Evolutionary conservation across 1,284 basidiomycete genomes (phyloP).

Genomic region (Leucoagaricus sp.): DNA sequence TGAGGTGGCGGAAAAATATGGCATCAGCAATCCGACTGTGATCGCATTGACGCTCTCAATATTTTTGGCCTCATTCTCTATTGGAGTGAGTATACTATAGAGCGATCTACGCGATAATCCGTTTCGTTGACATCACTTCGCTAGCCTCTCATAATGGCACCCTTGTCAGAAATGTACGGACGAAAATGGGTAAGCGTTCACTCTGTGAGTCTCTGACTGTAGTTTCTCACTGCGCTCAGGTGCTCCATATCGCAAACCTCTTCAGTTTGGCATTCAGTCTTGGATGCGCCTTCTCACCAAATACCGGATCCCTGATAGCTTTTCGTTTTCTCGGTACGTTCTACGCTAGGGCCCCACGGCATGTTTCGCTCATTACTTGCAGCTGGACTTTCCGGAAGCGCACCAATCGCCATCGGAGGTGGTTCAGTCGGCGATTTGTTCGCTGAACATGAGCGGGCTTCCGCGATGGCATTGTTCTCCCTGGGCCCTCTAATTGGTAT

Average conservation of each 20-base stretch:
- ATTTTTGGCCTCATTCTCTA: conserved; percentile 75
- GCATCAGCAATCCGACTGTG: conserved; percentile 60
- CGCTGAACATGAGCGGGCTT: conserved; percentile 58
- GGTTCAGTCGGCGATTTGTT: conserved; percentile 66
- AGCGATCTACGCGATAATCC: not conserved
- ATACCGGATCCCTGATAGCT: conserved; percentile 54
- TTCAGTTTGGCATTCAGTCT: conserved; percentile 68
- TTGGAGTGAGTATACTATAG: conserved; percentile 44
- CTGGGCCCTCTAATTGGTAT: conserved; percentile 63
- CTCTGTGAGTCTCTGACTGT: no score
- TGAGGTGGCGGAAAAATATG: conserved; percentile 59
- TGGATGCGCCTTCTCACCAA: conserved; percentile 69
- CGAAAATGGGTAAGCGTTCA: conserved; percentile 58
- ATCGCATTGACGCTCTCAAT: conserved; percentile 67
- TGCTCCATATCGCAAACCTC: conserved; percentile 69
- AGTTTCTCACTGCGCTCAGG: conserved; percentile 33
- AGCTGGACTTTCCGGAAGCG: conserved; percentile 30
- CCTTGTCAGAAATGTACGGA: conserved; percentile 80
- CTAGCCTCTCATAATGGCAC: conserved; percentile 69
- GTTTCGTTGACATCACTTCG: not conserved
- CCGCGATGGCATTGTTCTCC: conserved; percentile 67
- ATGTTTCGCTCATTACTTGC: not conserved
- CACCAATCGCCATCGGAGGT: conserved; percentile 63
- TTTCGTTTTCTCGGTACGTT: conserved; percentile 70
- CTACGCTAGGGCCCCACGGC: no score